Evolutionary conservation across 129 eudicot genomes (phyloP), one percentile per base, ranked within the genome.

Genomic region (Cynara cardunculus): DNA sequence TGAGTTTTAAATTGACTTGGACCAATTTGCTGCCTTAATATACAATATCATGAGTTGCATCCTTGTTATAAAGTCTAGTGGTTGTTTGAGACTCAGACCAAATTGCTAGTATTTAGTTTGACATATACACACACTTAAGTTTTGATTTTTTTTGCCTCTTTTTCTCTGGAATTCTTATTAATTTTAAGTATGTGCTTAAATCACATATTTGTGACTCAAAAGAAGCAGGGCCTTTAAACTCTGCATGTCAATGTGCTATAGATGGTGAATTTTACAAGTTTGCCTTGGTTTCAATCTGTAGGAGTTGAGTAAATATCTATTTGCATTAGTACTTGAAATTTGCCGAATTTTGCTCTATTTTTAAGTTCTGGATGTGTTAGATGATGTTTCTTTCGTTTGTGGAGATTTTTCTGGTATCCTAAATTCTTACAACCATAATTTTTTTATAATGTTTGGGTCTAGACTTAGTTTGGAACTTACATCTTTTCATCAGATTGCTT

Each of bases 401-500:
- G 1, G 61, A 72, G 61, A 31, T n/a, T 71, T 27, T 72, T 71
- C 10, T 19, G 14, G 76, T n/a, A 12, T 69, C 53, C 53, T 21
- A 67, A 72, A 22, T 34, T 13, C 46, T 46, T 0, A 25, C 53
- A 10, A 2, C 24, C 37, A 70, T 10, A 7, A 65, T n/a, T 16
- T 64, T 1, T 64, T 56, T 56, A 56, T 18, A 13, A 21, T 64
- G 2, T 24, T 1, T 64, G 5, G 69, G 27, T 19, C 5, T 21
- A 7, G 69, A 64, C 26, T 64, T 21, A 64, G 14, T 9, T 64
- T 64, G 28, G 16, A 64, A 24, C 22, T 62, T 9, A 64, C 5
- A 64, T 64, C 1, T 64, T 64, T 64, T 64, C 61, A 4, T 39
- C 80, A 87, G 90, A 89, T 89, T 78, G 93, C 93, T 69, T 89